Percentiles rank a stretch among this genome's conserved stretches.
These are phyloP conservation scores for Tricholoma sp. DNA, from an alignment of 768 basidiomycete species.

Conservation along the genomic window DNA sequence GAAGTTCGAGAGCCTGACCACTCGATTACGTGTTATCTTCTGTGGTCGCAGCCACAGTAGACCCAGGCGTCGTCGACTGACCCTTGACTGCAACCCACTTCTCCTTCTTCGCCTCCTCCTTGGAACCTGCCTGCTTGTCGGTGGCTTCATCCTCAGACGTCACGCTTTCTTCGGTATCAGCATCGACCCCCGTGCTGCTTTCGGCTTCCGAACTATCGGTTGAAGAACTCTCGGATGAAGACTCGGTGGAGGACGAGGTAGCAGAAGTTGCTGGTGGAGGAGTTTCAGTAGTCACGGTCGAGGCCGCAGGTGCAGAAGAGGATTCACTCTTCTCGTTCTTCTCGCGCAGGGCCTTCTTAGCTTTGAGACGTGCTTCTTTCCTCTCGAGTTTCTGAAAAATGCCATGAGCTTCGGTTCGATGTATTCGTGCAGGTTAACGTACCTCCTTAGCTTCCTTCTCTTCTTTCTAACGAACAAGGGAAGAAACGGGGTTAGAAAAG, in stretches of 20 bases:
- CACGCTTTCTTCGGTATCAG: slow-evolving; percentile 71
- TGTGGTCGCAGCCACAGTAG: slow-evolving; percentile 19
- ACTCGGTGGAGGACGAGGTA: slow-evolving; percentile 21
- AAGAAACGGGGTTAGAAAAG: slow-evolving; percentile 3
- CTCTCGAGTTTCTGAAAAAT: slow-evolving; percentile 46
- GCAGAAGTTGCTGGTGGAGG: slow-evolving; percentile 21
- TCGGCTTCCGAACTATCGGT: slow-evolving; percentile 50
- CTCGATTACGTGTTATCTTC: not conserved
- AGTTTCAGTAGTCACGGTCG: slow-evolving; percentile 32
- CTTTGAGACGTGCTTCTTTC: slow-evolving; percentile 51
- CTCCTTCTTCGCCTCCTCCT: slow-evolving; percentile 43
- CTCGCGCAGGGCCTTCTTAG: slow-evolving; percentile 41
- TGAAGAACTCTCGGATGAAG: slow-evolving; percentile 26
- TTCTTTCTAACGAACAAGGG: slow-evolving; percentile 48
- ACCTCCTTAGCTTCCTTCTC: slow-evolving; percentile 57
- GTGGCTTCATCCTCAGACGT: slow-evolving; percentile 73
- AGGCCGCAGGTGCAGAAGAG: slow-evolving; percentile 25
- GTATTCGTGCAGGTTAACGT: slow-evolving; percentile 9
- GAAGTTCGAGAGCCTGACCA: not conserved
- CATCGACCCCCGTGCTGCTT: slow-evolving; percentile 54
- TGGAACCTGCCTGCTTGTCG: slow-evolving; percentile 34
- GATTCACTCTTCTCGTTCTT: slow-evolving; percentile 38
- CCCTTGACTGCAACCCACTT: slow-evolving; percentile 78
- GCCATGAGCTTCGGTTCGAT: not conserved
- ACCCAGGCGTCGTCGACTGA: slow-evolving; percentile 23